phyloP scores from a whole-genome alignment of 2,329 filamentous ascomycete species.

The Emergomyces pasteurianus region DNA sequence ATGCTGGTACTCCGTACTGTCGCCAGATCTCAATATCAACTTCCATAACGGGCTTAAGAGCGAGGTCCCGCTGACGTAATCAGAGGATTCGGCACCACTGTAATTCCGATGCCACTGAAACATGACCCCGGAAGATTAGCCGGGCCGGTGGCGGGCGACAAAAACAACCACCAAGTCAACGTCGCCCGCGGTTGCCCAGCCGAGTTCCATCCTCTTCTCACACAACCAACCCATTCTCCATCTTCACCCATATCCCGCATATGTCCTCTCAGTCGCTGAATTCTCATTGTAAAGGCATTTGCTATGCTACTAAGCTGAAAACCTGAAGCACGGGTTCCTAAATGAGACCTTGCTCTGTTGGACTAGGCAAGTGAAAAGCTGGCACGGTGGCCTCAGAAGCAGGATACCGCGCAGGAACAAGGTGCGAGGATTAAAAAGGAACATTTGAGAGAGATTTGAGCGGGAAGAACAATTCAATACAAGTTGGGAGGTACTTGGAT shows the following conservation, averaged over 20 bases:
- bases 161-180: constrained; percentile 2
- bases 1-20: not conserved
- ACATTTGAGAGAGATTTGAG: constrained; percentile 1
- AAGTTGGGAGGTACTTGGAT: not conserved
- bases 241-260: constrained; percentile 7
- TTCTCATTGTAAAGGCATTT: constrained; percentile 27
- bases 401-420: constrained; percentile 5
- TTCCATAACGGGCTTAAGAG: not conserved
- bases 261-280: constrained; percentile 6
- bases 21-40: constrained; percentile 3
- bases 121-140: not conserved
- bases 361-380: constrained; percentile 17
- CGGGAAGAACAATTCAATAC: not conserved
- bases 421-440: not conserved
- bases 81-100: not conserved
- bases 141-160: constrained; percentile 5
- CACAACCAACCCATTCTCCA: not conserved
- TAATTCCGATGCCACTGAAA: not conserved
- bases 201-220: not conserved
- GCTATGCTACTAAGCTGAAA: constrained; percentile 24
- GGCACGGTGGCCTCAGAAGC: constrained; percentile 1
- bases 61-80: constrained; percentile 1
- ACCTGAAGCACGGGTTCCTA: constrained; percentile 21
- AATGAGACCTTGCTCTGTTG: constrained; percentile 21
- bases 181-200: not conserved